Evolutionary conservation across 208 protist species (phyloP), one percentile per base, ranked within the genome.

Genomic region (Trypanosoma theileri): DNA sequence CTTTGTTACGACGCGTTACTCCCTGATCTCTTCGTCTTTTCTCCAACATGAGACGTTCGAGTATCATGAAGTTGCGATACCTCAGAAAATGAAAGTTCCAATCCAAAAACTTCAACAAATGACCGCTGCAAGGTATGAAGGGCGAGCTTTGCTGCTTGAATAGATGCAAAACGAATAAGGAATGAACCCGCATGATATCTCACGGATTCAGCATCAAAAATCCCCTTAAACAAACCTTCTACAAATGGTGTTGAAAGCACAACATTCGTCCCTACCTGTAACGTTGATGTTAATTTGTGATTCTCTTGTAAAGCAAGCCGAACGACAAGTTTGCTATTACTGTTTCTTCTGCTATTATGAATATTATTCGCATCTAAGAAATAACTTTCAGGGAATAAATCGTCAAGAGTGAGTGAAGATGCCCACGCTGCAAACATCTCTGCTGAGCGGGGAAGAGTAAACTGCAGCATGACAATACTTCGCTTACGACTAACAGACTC

Each of bases 91-190:
- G 50, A 41, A 22, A 93, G 67, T 6, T 75, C 55, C 12, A 85
- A 44, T 26, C 79, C 71, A 71, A 94, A 92, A 4, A 84, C 60
- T 16, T 79, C 69, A 58, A 70, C 64, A 8, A 94, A 64, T 13
- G 85, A 90, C 44, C 71, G 67, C 71, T 94, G 88, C 22, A 92
- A 55, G 1, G 82, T 81, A 51, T 90, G 85, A 14, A 94, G 46
- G 13, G 85, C 84, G 13, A 81, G 45, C 10, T 72, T 77, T 21
- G 81, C 81, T 21, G 66, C 75, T 9, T 51, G n/a, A 28, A 19
- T 35, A n/a, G 63, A 78, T 6, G 22, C 60, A 77, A 94, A 94
- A 0, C 14, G 11, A 35, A 89, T 75, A 8, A 70, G 24, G 42
- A 94, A 89, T 22, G 64, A 76, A 4, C 66, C 51, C n/a, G 68